Percentiles rank a stretch among this genome's conserved stretches.
These are phyloP conservation scores for Rhodotorula toruloides DNA, from an alignment of 768 basidiomycete genomes.

Conservation along the genomic window DNA sequence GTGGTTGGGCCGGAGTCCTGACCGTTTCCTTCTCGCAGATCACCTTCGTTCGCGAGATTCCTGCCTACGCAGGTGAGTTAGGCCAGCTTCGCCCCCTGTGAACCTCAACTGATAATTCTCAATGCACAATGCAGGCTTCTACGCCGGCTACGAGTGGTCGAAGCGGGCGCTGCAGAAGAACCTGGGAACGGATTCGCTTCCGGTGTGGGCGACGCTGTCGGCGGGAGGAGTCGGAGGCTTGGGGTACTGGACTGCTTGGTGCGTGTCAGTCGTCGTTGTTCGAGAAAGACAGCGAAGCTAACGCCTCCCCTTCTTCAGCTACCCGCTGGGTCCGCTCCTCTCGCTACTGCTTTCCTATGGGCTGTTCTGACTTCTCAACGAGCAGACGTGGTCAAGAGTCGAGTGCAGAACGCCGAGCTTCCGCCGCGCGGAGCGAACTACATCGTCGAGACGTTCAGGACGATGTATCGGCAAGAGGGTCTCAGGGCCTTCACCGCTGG, in stretches of 20 bases:
- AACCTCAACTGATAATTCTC: background rate
- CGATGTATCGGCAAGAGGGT: conserved; percentile 40
- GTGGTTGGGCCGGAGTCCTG: rapidly evolving
- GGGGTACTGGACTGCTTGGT: conserved; percentile 89
- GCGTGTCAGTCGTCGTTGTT: too few relatives aligned
- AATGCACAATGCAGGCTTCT: conserved; percentile 23
- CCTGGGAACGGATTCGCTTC: conserved; percentile 52
- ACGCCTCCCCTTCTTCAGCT: conserved; percentile 49
- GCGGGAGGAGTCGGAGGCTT: conserved; percentile 60
- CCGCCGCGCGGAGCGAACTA: conserved; percentile 40
- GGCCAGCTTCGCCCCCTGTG: conserved; percentile 42
- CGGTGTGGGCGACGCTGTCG: conserved; percentile 76
- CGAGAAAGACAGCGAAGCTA: too few relatives aligned
- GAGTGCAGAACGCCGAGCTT: conserved; percentile 40
- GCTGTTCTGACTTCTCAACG: background rate
- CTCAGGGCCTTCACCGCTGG: conserved; percentile 41
- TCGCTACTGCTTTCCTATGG: background rate
- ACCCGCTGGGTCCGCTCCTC: conserved; percentile 20
- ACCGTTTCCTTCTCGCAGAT: conserved; percentile 52
- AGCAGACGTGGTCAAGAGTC: conserved; percentile 37
- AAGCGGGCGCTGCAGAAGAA: conserved; percentile 66
- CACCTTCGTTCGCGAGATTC: conserved; percentile 87
- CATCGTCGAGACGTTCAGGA: conserved; percentile 36
- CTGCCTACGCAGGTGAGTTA: conserved; percentile 80
- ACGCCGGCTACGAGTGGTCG: conserved; percentile 75